Evolutionary conservation across 495 filamentous ascomycete species (phyloP), one percentile per base, ranked within the genome.

Genomic region (Neurospora sp.): DNA sequence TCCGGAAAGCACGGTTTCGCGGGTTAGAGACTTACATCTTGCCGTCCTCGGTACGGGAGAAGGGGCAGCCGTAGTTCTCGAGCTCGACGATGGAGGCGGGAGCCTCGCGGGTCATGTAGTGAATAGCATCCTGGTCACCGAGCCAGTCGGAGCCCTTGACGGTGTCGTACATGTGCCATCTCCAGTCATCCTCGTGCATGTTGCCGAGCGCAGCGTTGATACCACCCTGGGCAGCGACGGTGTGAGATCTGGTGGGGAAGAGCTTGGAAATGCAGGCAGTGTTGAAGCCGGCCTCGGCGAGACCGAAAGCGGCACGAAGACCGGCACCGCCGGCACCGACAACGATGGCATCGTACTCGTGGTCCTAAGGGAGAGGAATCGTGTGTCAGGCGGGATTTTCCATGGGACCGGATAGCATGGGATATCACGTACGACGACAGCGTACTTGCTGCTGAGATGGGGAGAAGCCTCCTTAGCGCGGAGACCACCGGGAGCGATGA

Each of bases 141-240:
- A 98, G 88, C 95, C 95, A 98, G 87, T 98, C 95, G 71, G 93
- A 96, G 77, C 95, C 95, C 86, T 98, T 98, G 74, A 98, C 95
- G 68, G 95, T 98, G 83, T 98, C 95, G 87, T 98, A 98, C 95
- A 98, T 98, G 86, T 98, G 95, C 95, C 95, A 98, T 83, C 95
- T 90, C 95, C 95, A 98, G 86, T 98, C 95, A 82, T 98, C 95
- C 83, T 87, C 86, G 84, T 89, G 85, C 86, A 88, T 88, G 80
- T 98, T 98, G 83, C 95, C 95, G 76, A 98, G 89, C 65, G 95
- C 95, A 75, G 95, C 95, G 84, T 97, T 97, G 85, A 97, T 97
- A 77, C 94, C 94, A 75, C 93, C 93, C 80, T 95, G 93, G 39
- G 95, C 95, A 68, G 95, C 95, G 78, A 98, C 95, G 22, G 95